Conservation (phyloP, 1,284 basidiomycete genomes). For the Fomes fomentarius region DNA sequence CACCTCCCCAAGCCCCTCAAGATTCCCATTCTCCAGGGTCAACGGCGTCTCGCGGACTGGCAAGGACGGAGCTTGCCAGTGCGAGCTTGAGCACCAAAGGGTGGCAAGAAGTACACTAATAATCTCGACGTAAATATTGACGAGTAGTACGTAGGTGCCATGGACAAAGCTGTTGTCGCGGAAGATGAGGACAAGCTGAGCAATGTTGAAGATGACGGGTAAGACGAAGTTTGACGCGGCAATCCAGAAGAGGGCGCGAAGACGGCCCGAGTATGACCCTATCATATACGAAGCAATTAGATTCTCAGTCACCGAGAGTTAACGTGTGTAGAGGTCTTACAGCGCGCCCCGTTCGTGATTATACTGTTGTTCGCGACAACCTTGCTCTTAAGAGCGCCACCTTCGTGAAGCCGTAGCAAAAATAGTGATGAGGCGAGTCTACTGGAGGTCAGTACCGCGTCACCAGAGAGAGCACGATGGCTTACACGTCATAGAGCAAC, state of each 20-base stretch:
- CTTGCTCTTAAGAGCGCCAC: not conserved
- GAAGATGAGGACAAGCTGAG: constrained; percentile 27
- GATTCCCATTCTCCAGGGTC: too few species aligned
- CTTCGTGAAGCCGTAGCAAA: too few species aligned
- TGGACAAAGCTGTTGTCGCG: constrained; percentile 4
- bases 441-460: too few species aligned
- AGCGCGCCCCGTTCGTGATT: not conserved
- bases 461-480: not conserved
- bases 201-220: constrained; percentile 32
- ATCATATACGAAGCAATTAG: too few species aligned
- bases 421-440: too few species aligned
- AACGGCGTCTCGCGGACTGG: too few species aligned
- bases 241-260: constrained; percentile 33
- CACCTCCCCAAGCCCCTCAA: too few species aligned
- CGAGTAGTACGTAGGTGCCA: constrained; percentile 14
- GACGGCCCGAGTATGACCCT: not conserved
- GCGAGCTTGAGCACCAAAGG: constrained; percentile 16
- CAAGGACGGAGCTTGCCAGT: not conserved
- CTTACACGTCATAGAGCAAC: constrained; percentile 29
- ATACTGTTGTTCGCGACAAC: not conserved
- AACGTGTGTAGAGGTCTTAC: not conserved
- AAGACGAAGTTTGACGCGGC: constrained; percentile 35
- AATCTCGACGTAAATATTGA: constrained; percentile 25
- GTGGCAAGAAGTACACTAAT: constrained; percentile 29
- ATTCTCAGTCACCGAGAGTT: too few species aligned